phyloP scores from a whole-genome alignment of 768 basidiomycete species.

The Termitomyces bulborhizus region DNA sequence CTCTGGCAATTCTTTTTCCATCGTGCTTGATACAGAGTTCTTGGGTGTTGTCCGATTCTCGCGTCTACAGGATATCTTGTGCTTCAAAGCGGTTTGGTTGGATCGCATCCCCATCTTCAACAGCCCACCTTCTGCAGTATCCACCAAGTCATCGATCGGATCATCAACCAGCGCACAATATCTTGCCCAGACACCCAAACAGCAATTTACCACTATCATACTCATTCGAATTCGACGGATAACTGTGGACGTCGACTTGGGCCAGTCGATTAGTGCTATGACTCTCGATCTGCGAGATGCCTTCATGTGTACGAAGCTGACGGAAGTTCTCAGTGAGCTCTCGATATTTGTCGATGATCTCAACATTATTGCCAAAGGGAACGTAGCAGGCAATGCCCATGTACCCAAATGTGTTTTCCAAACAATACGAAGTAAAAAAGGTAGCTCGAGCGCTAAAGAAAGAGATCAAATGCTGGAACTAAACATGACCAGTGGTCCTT shows the following conservation, averaged over 20 bases:
- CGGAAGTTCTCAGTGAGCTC: conserved; percentile 53
- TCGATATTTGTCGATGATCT: conserved; percentile 59
- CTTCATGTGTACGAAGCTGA: conserved; percentile 60
- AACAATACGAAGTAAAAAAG: conserved; percentile 55
- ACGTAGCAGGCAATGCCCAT: conserved; percentile 59
- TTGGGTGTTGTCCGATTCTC: conserved; percentile 76
- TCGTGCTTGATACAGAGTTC: conserved; percentile 83
- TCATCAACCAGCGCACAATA: conserved; percentile 12
- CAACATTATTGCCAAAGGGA: conserved; percentile 65
- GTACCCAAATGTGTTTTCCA: conserved; percentile 73
- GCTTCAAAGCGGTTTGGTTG: conserved; percentile 94
- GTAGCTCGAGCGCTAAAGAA: conserved; percentile 23
- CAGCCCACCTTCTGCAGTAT: conserved; percentile 22
- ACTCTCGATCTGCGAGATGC: conserved; percentile 60
- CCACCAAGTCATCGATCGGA: conserved; percentile 18
- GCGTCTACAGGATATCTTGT: conserved; percentile 85
- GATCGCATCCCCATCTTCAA: conserved; percentile 80
- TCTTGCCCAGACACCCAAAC: conserved; percentile 19
- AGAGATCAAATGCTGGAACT: conserved; percentile 62
- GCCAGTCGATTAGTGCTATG: conserved; percentile 74
- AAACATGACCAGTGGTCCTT: conserved; percentile 64
- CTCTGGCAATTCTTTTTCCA: conserved; percentile 52
- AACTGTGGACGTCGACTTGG: conserved; percentile 73
- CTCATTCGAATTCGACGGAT: conserved; percentile 70
- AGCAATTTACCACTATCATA: conserved; percentile 53